Evolutionary conservation across 2,329 filamentous ascomycete genomes (phyloP), one percentile per base, ranked within the genome.

Genomic region (Trichoderma simmonsii): DNA sequence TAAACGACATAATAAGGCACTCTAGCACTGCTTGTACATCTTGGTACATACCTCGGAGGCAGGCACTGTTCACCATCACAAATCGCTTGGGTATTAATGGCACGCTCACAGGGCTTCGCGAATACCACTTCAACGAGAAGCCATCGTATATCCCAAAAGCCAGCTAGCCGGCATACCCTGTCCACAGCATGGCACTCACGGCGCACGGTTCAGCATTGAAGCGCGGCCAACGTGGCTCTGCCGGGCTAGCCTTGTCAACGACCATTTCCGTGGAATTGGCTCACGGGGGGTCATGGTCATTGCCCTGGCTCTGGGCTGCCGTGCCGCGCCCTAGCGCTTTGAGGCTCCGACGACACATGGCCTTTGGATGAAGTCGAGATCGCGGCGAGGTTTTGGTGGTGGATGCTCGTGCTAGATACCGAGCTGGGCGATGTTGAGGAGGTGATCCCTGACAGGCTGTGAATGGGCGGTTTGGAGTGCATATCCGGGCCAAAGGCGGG

Each of bases 211-310:
- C 66, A 70, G 57, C 57, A 36, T 54, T 14, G 66, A 70, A 61
- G 66, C 66, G 43, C 36, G 66, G 66, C 57, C 56, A 70, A 70
- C 57, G 66, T 70, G 66, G 66, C 66, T 62, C 43, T 62, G 30
- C 66, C 56, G 21, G 66, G 66, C n/a, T 61, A 36, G 43, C 66
- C 66, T 62, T 70, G 66, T 43, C 66, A 62, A 32, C 36, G 39
- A 61, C 66, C 66, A 70, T 62, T 70, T 70, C 66, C 57, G 39
- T 51, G 66, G 66, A 62, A 70, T 70, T 70, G 66, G 66, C 66
- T 61, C 56, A 61, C 66, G 66, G 66, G 65, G 56, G 54, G 28
- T 12, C 30, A 57, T 39, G 54, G 28, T 12, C 30, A 39, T 39
- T 36, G 66, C 66, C 66, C 66, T 70, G 66, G 57, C 57, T 70